A percentile compares a stretch with the other conserved stretches of the same genome.
Conservation (phyloP, 164 flowering plant genomes). For the Taxillus chinensis region DNA sequence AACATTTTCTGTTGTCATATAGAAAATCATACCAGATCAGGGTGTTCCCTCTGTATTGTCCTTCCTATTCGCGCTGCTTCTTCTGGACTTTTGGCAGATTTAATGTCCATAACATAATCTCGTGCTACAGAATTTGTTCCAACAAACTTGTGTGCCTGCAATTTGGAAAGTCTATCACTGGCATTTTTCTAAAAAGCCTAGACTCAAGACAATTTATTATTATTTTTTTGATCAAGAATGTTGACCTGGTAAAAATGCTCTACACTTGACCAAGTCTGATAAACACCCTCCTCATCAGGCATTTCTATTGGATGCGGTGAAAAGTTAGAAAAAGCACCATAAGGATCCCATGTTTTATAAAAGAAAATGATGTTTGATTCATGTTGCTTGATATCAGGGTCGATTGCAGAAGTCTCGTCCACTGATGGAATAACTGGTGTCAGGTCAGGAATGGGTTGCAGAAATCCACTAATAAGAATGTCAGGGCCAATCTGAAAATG, state of each 20-base stretch:
- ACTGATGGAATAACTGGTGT: slow-evolving; percentile 72
- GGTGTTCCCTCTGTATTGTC: slow-evolving; percentile 50
- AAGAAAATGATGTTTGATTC: slow-evolving; percentile 79
- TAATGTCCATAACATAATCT: slow-evolving; percentile 49
- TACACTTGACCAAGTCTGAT: slow-evolving; percentile 63
- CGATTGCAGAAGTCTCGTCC: slow-evolving; percentile 70
- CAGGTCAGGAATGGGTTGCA: slow-evolving; percentile 85
- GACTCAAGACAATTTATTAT: neutral
- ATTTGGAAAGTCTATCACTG: slow-evolving; percentile 3
- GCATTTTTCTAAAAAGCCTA: neutral
- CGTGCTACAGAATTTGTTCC: slow-evolving; percentile 48
- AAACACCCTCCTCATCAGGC: slow-evolving; percentile 56
- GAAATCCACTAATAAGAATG: slow-evolving; percentile 90
- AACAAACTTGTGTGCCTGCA: slow-evolving; percentile 79
- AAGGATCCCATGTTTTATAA: slow-evolving; percentile 96
- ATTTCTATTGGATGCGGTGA: slow-evolving; percentile 78
- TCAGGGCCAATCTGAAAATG: slow-evolving; percentile 82
- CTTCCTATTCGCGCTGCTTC: slow-evolving; percentile 94
- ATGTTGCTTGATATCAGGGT: slow-evolving; percentile 58
- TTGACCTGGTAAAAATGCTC: slow-evolving; percentile 95
- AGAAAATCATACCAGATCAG: slow-evolving; percentile 50
- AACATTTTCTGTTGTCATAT: too few species aligned
- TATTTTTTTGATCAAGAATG: slow-evolving; percentile 1
- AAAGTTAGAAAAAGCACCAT: slow-evolving; percentile 90
- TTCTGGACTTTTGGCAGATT: slow-evolving; percentile 81